Conservation (phyloP, 768 basidiomycete genomes). For the Cystobasidium tubakii region DNA sequence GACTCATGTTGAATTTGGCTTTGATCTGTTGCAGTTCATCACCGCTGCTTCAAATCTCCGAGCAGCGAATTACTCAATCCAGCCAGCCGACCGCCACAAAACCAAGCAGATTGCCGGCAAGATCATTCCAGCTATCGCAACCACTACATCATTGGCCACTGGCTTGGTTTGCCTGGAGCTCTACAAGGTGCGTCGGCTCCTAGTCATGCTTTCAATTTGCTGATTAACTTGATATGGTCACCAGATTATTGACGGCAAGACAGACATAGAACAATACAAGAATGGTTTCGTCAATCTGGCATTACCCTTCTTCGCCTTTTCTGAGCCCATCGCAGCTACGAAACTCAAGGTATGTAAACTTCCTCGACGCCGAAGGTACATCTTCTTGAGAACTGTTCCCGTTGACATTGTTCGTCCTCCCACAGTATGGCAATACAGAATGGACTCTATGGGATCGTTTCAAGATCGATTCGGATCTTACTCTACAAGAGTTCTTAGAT, state of each 20-base stretch:
- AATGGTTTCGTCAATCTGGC: slow-evolving; percentile 98
- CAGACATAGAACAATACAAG: slow-evolving; percentile 87
- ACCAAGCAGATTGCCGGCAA: slow-evolving; percentile 94
- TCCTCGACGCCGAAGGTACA: no score
- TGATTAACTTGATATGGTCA: slow-evolving; percentile 23
- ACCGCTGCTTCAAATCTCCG: slow-evolving; percentile 91
- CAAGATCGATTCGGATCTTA: slow-evolving; percentile 82
- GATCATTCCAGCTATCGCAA: slow-evolving; percentile 99
- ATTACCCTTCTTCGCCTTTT: slow-evolving; percentile 97
- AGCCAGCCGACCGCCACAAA: slow-evolving; percentile 74
- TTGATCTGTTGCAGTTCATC: slow-evolving; percentile 61
- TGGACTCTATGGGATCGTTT: slow-evolving; percentile 99
- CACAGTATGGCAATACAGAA: slow-evolving; percentile 69
- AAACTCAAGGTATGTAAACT: slow-evolving; percentile 66
- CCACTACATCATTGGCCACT: slow-evolving; percentile 91
- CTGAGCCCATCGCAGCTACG: slow-evolving; percentile 82
- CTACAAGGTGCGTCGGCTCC: slow-evolving; percentile 66
- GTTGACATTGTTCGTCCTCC: no score
- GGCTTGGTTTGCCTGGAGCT: slow-evolving; percentile 92
- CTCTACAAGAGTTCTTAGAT: slow-evolving; percentile 71
- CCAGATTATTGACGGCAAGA: slow-evolving; percentile 92
- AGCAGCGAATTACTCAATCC: slow-evolving; percentile 88
- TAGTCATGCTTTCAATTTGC: not conserved
- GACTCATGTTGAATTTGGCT: not conserved
- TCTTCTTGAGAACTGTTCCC: no score